These are phyloP conservation scores for Tillandsia fasciculata DNA, from an alignment of 176 grass and related monocot genomes.

Conservation along the genomic window DNA sequence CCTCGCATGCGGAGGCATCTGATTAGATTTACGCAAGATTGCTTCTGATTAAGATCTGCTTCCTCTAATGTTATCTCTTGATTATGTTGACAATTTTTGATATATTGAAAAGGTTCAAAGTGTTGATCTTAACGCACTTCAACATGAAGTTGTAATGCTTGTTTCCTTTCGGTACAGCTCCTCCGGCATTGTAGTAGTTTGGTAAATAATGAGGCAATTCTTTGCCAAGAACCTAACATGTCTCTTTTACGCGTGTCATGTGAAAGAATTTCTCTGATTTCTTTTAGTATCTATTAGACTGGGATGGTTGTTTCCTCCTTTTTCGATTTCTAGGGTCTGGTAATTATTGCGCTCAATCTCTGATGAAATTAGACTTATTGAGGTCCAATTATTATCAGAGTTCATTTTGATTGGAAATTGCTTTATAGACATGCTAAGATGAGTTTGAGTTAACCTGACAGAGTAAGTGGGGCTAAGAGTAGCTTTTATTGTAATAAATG, in stretches of 20 bases:
- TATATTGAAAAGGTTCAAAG: background rate
- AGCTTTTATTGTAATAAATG: too few relatives aligned
- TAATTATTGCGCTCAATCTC: too few relatives aligned
- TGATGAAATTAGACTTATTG: too few relatives aligned
- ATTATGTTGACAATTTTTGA: background rate
- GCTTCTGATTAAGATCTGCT: background rate
- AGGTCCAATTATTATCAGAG: too few relatives aligned
- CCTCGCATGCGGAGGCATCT: conserved; percentile 27
- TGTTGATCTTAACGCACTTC: background rate
- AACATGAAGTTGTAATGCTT: background rate
- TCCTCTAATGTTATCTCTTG: background rate
- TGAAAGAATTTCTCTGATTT: background rate
- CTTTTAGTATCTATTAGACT: too few relatives aligned
- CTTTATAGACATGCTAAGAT: too few relatives aligned
- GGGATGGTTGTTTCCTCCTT: too few relatives aligned
- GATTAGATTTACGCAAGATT: conserved; percentile 20
- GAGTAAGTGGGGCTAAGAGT: too few relatives aligned
- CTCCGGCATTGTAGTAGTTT: background rate
- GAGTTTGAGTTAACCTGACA: too few relatives aligned
- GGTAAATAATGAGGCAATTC: background rate
- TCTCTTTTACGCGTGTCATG: background rate
- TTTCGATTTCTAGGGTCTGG: too few relatives aligned
- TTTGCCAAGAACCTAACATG: background rate
- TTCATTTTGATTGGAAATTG: too few relatives aligned
- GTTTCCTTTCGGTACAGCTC: background rate